Base-by-base conservation (phyloP, 805 yeast species). In the Wickerhamiella lipophila region DNA sequence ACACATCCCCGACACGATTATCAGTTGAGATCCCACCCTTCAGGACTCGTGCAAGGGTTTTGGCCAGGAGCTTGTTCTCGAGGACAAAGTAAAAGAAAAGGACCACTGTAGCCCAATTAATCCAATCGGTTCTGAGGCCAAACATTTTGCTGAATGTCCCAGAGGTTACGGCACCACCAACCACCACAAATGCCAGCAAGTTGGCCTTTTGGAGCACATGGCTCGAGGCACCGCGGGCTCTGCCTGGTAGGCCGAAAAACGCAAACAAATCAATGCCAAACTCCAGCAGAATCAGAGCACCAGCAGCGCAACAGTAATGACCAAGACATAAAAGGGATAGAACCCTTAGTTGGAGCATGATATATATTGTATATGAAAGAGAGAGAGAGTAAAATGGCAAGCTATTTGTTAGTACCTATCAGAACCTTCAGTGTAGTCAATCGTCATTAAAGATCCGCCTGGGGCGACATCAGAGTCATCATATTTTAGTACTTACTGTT, bases 1-100 rank as follows among this genome's bases (percentile, higher is more conserved):
- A 64, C 34, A 89, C 83, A 60, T 89, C 96, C 49, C 83, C 82
- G 15, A 83, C 75, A 57, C 95, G 68, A 36, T 60, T 52, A 13
- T 73, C 72, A 13, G 64, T 56, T 57, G 81, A 81, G 27, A 85
- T 77, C 2, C 71, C 69, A 2, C 94, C 94, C 2, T 60, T 46
- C 4, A 73, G 46, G 3, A 83, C 68, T 46, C 94, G 67, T 46
- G 65, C 66, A 2, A 66, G 50, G 35, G 78, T 57, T 16, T 53
- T 40, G 11, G 67, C 60, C 16, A 79, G 63, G 35, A 61, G 49
- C 64, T 68, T 1, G 66, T 56, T 3, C 64, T 63, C 56, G 71
- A 63, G 35, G 71, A 58, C 19, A 60, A 70, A 61, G 30, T 59
- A 54, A 2, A 61, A 49, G 42, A 73, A 61, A 36, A 71, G 67